Base-by-base conservation (phyloP, 805 yeast species). In the Saccharomycopsis capsularis region DNA sequence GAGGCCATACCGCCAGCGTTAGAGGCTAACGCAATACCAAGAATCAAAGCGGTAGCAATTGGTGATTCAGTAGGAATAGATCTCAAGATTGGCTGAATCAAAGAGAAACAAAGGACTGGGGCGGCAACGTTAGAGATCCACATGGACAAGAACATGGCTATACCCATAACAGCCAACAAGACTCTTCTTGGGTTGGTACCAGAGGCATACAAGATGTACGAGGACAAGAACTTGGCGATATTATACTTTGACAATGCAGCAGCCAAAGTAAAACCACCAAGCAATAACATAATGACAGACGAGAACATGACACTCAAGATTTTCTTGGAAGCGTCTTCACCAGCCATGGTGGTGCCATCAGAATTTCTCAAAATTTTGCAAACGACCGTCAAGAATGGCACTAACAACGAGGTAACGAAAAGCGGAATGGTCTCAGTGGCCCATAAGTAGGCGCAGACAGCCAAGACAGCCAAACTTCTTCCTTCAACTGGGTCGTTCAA, bases 101-200 rank as follows among this genome's bases (percentile, higher is more conserved):
- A 84, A 3, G 97, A 88, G 59, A 76, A 87, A 66, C 95, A 85
- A 49, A 91, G 73, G 2, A 91, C 97, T 0, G 99, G 99, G 0
- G 98, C 93, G 0, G 99, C 99, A 40, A 91, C 98, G 63, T 91
- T 91, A 23, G 95, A 84, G 37, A 91, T 93, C 95, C 96, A 89
- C 86, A 91, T 89, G 5, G 95, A 81, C 38, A 86, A 80, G 59
- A 93, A 79, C 41, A 91, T 70, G 0, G 97, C 85, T 30, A 93
- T 93, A 42, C 75, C 68, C 98, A 93, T 88, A 53, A 88, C 81
- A 3, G 93, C 78, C 42, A 90, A 66, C 30, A 90, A 68, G 24
- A 93, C 83, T 37, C 78, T 73, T 34, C 82, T 74, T 13, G 98
- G 98, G 55, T 82, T 79, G 3, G 91, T 85, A 9, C 97, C 96